Percentiles rank a stretch among this genome's conserved stretches.
phyloP scores from a whole-genome alignment of 768 basidiomycete species.

The Rhizopogon roseolus region DNA sequence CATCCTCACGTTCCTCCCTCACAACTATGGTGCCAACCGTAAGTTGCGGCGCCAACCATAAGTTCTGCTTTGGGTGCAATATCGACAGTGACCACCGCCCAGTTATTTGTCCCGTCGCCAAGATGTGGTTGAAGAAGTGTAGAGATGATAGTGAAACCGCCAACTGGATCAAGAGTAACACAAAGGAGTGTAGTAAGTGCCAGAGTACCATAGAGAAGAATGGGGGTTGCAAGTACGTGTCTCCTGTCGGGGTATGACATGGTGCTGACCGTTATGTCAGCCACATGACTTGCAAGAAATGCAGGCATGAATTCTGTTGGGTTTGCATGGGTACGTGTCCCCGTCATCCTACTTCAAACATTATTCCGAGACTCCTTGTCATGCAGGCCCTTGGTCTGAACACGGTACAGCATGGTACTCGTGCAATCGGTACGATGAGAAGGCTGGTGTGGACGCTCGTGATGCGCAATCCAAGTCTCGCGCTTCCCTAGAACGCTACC shows the following conservation, averaged over 20 bases:
- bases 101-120: conserved; percentile 82
- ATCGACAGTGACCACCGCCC: conserved; percentile 90
- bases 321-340: conserved; percentile 86
- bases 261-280: conserved; percentile 35
- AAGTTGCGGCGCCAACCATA: conserved; percentile 73
- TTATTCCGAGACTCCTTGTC: conserved; percentile 31
- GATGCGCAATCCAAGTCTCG: conserved; percentile 90
- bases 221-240: conserved; percentile 96
- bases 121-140: conserved; percentile 96
- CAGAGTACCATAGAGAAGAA: conserved; percentile 99
- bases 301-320: conserved; percentile 99
- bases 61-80: conserved; percentile 93
- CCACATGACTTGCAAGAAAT: conserved; percentile 99
- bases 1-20: conserved; percentile 68
- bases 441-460: conserved; percentile 78
- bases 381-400: conserved; percentile 87
- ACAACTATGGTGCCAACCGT: conserved; percentile 86
- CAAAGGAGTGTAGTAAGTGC: conserved; percentile 95
- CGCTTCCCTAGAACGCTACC: conserved; percentile 89
- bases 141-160: conserved; percentile 97
- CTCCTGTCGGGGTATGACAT: background rate
- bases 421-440: conserved; percentile 96
- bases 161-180: conserved; percentile 99
- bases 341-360: conserved; percentile 10
- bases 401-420: conserved; percentile 98